Conservation (phyloP, 768 basidiomycete species). For the Stropharia rugosoannulata region DNA sequence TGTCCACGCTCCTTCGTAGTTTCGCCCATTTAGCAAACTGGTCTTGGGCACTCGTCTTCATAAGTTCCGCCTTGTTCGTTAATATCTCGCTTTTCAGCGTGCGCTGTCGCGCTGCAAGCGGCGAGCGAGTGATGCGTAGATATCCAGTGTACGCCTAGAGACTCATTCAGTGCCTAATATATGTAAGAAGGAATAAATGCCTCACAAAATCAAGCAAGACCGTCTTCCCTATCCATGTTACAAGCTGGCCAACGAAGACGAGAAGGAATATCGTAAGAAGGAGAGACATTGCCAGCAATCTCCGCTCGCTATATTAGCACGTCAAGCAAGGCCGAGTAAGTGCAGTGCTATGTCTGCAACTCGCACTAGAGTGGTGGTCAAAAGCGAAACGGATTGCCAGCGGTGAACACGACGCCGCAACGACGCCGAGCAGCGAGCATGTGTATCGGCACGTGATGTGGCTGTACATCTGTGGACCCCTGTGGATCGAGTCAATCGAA, state of each 20-base stretch:
- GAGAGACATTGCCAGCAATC: slow-evolving; percentile 56
- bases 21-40: slow-evolving; percentile 99
- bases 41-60: slow-evolving; percentile 92
- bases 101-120: slow-evolving; percentile 56
- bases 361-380: too few species aligned
- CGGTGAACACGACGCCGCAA: too few species aligned
- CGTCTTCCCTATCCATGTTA: slow-evolving; percentile 87
- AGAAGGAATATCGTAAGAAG: slow-evolving; percentile 80
- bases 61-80: slow-evolving; percentile 77
- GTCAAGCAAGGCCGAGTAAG: too few species aligned
- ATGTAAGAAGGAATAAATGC: slow-evolving; percentile 15
- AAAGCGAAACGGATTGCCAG: too few species aligned
- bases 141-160: slow-evolving; percentile 72
- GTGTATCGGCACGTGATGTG: too few species aligned
- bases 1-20: slow-evolving; percentile 86
- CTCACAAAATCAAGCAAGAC: slow-evolving; percentile 81
- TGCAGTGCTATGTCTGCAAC: too few species aligned
- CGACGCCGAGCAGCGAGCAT: too few species aligned
- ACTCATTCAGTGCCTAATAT: background rate
- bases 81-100: slow-evolving; percentile 81
- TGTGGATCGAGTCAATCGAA: too few species aligned
- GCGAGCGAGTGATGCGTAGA: slow-evolving; percentile 60
- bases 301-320: too few species aligned
- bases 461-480: too few species aligned
- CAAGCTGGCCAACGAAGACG: slow-evolving; percentile 79